Percentiles rank a stretch among this genome's conserved stretches.
These are phyloP conservation scores for Trichosporon inkin DNA, from an alignment of 1,284 basidiomycete genomes.

Conservation along the genomic window DNA sequence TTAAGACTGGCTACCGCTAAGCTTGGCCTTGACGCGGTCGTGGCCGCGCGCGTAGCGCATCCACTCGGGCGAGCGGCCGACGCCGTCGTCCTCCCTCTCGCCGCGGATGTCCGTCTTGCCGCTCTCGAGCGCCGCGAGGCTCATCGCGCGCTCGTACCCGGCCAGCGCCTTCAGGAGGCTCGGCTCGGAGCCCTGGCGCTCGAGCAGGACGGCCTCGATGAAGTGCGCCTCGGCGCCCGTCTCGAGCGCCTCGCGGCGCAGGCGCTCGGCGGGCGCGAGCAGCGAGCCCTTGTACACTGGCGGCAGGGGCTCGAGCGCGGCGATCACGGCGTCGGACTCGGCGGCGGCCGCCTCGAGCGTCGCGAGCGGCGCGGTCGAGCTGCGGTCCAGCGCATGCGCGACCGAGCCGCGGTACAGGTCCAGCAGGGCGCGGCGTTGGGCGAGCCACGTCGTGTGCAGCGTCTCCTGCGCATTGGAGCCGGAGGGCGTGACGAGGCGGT, in stretches of 20 bases:
- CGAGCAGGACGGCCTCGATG: conserved; percentile 47
- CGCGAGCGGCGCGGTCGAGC: conserved; percentile 55
- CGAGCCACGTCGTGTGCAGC: conserved; percentile 62
- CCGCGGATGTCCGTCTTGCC: conserved; percentile 57
- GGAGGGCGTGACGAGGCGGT: conserved; percentile 51
- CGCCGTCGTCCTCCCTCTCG: conserved; percentile 43
- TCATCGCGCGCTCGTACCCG: conserved; percentile 58
- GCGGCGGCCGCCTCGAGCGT: conserved; percentile 61
- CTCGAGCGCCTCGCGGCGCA: conserved; percentile 48
- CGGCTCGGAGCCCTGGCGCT: conserved; percentile 52
- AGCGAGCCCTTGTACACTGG: conserved; percentile 23
- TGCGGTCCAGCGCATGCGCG: conserved; percentile 56
- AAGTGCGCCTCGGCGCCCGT: conserved; percentile 53
- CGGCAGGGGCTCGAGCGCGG: conserved; percentile 54
- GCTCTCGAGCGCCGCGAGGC: conserved; percentile 48
- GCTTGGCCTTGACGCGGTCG: conserved; percentile 39
- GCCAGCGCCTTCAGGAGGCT: conserved; percentile 57
- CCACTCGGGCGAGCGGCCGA: conserved; percentile 41
- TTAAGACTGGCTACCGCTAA: conserved; percentile 7
- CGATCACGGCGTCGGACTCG: conserved; percentile 63
- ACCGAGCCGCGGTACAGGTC: conserved; percentile 73
- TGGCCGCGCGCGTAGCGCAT: conserved; percentile 42
- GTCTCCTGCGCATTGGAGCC: conserved; percentile 58
- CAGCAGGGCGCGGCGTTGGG: conserved; percentile 67
- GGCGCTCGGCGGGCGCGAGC: conserved; percentile 35